Base-by-base conservation (phyloP, 805 yeast genomes). In the Nematodospora valgi region DNA sequence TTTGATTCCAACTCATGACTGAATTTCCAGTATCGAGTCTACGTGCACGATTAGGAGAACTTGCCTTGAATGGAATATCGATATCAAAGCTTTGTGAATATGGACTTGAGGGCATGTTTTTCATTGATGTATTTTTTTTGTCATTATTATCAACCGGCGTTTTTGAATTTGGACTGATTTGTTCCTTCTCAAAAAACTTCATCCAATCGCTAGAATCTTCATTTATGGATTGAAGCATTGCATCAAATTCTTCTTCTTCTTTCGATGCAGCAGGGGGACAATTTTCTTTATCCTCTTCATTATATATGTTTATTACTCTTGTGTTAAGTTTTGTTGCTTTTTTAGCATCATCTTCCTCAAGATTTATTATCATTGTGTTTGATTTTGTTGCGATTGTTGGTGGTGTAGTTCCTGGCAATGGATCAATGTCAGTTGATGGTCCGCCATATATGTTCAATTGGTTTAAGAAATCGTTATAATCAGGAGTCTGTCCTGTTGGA, bases 381-480 rank as follows among this genome's bases (percentile, higher is more conserved):
- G 71, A 54, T 47, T 75, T 75, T 4, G 74, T 72, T n/a, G 80
- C 80, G 55, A 63, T 62, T 74, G 59, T 70, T 42, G 70, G 71
- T 33, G 70, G 74, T 5, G 70, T 65, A 4, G 50, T 48, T 4
- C 64, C 66, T 5, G 72, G 72, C 26, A 68, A 44, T 1, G 66
- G 64, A 41, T 68, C 74, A 9, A 68, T 65, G 40, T 68, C 74
- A 10, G 74, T 68, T 35, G 68, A 52, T 4, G 74, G 74, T 1
- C 73, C 74, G 3, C 73, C 73, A 43, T 59, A 59, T 44, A 39
- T 40, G 41, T 61, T 58, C 34, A 67, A 40, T 45, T 66, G 71
- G 35, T 58, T 56, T 53, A 67, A 57, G 44, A 68, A 56, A 30
- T 68, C 72, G 41, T 60, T 60, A 39, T 54, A 58, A 28, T 58